A percentile compares a stretch with the other conserved stretches of the same genome.
Evolutionary conservation across 768 basidiomycete species (phyloP).

Genomic region (Pleurotus tuber-regium): DNA sequence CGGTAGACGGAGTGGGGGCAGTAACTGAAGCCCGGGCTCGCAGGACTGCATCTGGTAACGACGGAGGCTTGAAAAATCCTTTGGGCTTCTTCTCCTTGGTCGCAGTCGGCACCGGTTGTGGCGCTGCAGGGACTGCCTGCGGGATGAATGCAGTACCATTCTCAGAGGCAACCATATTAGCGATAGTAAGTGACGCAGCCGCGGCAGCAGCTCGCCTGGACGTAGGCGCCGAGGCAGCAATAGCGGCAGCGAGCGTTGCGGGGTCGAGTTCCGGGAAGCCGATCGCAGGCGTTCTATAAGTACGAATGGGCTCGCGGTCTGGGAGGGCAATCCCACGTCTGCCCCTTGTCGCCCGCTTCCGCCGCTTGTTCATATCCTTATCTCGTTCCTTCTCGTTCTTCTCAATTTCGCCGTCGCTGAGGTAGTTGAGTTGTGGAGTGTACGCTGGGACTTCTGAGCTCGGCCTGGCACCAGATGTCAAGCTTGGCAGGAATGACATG

Average conservation of each 20-base stretch:
- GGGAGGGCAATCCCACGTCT: slow-evolving; percentile 80
- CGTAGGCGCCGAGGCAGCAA: slow-evolving; percentile 63
- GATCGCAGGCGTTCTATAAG: slow-evolving; percentile 85
- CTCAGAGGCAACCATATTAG: slow-evolving; percentile 90
- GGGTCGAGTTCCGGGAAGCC: slow-evolving; percentile 81
- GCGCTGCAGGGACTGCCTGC: slow-evolving; percentile 32
- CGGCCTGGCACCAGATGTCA: slow-evolving; percentile 67
- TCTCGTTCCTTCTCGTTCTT: slow-evolving; percentile 90
- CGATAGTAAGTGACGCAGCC: slow-evolving; percentile 80
- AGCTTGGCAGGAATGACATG: slow-evolving; percentile 82
- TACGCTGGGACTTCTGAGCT: slow-evolving; percentile 75
- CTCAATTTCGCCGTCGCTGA: slow-evolving; percentile 88
- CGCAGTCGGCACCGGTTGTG: slow-evolving; percentile 35
- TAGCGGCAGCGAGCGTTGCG: slow-evolving; percentile 63
- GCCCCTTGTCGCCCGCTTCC: slow-evolving; percentile 82
- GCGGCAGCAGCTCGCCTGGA: slow-evolving; percentile 84
- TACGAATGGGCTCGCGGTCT: slow-evolving; percentile 90
- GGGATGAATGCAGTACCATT: slow-evolving; percentile 68
- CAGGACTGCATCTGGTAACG: slow-evolving; percentile 51
- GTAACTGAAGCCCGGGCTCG: slow-evolving; percentile 57
- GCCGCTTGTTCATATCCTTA: slow-evolving; percentile 83
- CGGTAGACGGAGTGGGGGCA: slow-evolving; percentile 66
- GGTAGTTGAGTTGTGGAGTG: slow-evolving; percentile 87
- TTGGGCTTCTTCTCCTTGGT: slow-evolving; percentile 68
- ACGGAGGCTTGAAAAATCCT: slow-evolving; percentile 72